phyloP scores from a whole-genome alignment of 192 early-diverging fungal genomes.

The Gigaspora rosea region DNA sequence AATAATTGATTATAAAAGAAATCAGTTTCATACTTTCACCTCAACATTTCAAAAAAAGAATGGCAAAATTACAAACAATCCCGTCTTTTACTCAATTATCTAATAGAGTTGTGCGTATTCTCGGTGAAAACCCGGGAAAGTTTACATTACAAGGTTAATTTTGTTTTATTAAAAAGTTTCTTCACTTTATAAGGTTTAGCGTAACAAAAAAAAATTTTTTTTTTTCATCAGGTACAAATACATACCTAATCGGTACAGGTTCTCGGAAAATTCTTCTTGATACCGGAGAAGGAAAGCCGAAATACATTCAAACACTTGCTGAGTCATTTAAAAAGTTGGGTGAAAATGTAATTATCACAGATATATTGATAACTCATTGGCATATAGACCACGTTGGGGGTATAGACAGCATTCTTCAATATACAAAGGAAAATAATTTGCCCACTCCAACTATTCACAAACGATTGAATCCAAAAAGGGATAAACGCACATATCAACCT shows the following conservation, averaged over 20 bases:
- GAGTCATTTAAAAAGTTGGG: constrained; percentile 48
- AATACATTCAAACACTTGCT: constrained; percentile 58
- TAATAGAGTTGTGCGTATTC: constrained; percentile 61
- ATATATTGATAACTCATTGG: constrained; percentile 77
- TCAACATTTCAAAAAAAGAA: constrained; percentile 29
- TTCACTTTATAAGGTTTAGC: too few species aligned
- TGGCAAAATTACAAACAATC: constrained; percentile 54
- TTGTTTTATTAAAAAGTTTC: too few species aligned
- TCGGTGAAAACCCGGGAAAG: constrained; percentile 78
- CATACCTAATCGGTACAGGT: constrained; percentile 83
- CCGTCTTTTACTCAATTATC: constrained; percentile 59
- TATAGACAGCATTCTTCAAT: constrained; percentile 41
- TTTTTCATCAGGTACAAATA: constrained; percentile 68
- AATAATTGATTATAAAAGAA: too few species aligned
- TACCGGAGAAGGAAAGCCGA: constrained; percentile 76
- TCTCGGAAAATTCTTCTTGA: constrained; percentile 70
- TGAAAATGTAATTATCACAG: constrained; percentile 55
- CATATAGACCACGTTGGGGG: constrained; percentile 85
- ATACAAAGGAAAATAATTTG: constrained; percentile 33
- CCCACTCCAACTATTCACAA: constrained; percentile 32
- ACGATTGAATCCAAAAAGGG: constrained; percentile 32
- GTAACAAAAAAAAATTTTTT: too few species aligned
- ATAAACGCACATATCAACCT: constrained; percentile 37
- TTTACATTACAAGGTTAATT: constrained; percentile 43
- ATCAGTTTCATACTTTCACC: too few species aligned